Evolutionary conservation across 1,284 basidiomycete species (phyloP).

Genomic region (Omphalotus olearius): DNA sequence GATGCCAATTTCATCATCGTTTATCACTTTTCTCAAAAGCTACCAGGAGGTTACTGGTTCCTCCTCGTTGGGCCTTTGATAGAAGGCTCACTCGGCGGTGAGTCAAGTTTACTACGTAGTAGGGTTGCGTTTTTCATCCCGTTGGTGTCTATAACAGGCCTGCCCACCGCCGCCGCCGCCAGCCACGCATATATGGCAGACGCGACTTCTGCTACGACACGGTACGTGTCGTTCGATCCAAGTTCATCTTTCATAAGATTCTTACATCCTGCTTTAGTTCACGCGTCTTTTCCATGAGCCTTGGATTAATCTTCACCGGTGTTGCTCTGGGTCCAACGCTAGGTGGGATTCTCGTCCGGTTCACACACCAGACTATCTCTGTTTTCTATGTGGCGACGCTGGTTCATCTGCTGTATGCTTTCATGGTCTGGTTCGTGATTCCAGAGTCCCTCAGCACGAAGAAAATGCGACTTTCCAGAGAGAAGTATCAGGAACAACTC

Average conservation of each 20-base stretch:
- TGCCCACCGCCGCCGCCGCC: constrained; percentile 44
- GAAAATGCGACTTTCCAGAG: constrained; percentile 32
- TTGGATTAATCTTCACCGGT: constrained; percentile 41
- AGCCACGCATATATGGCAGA: constrained; percentile 65
- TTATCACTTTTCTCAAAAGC: constrained; percentile 47
- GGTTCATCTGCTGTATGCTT: constrained; percentile 45
- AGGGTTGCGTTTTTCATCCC: neutral
- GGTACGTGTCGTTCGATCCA: constrained; percentile 28
- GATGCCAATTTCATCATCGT: constrained; percentile 70
- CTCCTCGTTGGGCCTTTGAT: constrained; percentile 69
- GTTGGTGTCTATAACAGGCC: constrained; percentile 31
- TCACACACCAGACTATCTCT: constrained; percentile 52
- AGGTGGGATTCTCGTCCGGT: constrained; percentile 60
- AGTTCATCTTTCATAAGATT: neutral
- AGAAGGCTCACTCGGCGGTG: constrained; percentile 80
- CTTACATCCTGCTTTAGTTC: constrained; percentile 33
- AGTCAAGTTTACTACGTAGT: constrained; percentile 19
- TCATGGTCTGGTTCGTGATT: constrained; percentile 54
- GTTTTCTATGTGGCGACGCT: constrained; percentile 66
- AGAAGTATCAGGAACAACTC: constrained; percentile 31
- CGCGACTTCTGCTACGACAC: constrained; percentile 42
- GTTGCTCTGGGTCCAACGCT: constrained; percentile 50
- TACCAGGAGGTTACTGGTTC: constrained; percentile 83
- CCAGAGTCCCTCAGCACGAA: constrained; percentile 69
- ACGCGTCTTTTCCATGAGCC: constrained; percentile 55